A percentile compares a stretch with the other conserved stretches of the same genome.
Conservation (phyloP, 768 basidiomycete genomes). For the Jaapia argillacea region DNA sequence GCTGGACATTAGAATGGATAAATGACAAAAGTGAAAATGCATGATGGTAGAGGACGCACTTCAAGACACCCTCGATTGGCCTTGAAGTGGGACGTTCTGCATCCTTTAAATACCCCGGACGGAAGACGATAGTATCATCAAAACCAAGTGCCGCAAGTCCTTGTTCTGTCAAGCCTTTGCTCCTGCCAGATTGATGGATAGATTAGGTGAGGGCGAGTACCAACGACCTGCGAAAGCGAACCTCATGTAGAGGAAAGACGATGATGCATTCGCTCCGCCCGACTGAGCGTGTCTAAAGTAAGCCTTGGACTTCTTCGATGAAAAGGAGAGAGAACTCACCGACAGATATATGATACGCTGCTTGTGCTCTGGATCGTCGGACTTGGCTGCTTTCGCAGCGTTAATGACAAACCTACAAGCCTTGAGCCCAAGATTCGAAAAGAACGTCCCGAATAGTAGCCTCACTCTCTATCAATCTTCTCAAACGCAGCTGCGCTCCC, state of each 20-base stretch:
- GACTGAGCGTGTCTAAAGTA: too few relatives aligned
- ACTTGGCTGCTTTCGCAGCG: constrained; percentile 56
- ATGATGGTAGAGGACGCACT: constrained; percentile 31
- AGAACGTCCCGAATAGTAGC: constrained; percentile 5
- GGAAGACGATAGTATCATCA: constrained; percentile 58
- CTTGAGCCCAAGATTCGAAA: not conserved
- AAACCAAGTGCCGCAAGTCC: constrained; percentile 62
- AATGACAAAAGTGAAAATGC: not conserved
- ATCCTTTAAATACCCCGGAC: constrained; percentile 45
- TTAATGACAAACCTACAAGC: constrained; percentile 59
- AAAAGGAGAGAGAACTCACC: constrained; percentile 35
- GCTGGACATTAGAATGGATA: not conserved
- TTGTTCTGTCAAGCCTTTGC: constrained; percentile 68
- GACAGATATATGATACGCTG: constrained; percentile 69
- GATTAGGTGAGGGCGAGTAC: not conserved
- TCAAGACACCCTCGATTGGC: constrained; percentile 28
- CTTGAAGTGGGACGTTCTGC: constrained; percentile 33
- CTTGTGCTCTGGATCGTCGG: constrained; percentile 27
- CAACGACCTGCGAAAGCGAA: constrained; percentile 11
- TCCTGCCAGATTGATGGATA: constrained; percentile 30
- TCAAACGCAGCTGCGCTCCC: constrained; percentile 60
- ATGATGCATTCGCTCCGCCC: constrained; percentile 34
- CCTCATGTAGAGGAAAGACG: constrained; percentile 43
- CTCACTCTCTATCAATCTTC: constrained; percentile 70
- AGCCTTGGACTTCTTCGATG: too few relatives aligned